These are phyloP conservation scores for Dothiorella sarmentorum DNA, from an alignment of 2,329 filamentous ascomycete species.

Conservation along the genomic window DNA sequence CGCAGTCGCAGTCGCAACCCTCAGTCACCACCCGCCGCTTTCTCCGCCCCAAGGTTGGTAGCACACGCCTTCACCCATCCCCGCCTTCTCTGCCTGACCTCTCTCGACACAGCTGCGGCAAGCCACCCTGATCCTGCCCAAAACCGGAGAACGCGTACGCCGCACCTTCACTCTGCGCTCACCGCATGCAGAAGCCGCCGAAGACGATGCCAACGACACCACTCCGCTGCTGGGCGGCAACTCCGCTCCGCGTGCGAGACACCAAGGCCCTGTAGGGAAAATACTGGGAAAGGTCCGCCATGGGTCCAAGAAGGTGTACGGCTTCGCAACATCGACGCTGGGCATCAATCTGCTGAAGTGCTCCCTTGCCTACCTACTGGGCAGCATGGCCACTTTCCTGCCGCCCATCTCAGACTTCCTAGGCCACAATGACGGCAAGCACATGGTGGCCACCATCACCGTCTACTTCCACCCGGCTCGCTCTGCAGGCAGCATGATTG, in stretches of 20 bases:
- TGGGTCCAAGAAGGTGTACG: conserved; percentile 43
- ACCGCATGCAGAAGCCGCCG: conserved; percentile 60
- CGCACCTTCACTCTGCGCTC: conserved; percentile 71
- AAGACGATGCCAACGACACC: conserved; percentile 59
- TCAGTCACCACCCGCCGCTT: conserved; percentile 33
- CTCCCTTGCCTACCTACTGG: conserved; percentile 82
- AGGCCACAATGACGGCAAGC: conserved; percentile 84
- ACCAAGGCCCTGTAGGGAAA: conserved; percentile 29
- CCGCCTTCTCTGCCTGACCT: conserved; percentile 23
- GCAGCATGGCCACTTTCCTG: conserved; percentile 81
- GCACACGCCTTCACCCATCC: background rate
- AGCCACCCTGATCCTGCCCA: conserved; percentile 81
- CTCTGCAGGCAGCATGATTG: conserved; percentile 65
- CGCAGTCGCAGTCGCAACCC: conserved; percentile 20
- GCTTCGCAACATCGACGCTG: conserved; percentile 66
- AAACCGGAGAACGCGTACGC: conserved; percentile 78
- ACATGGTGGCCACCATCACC: conserved; percentile 88
- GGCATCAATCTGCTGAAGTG: conserved; percentile 85
- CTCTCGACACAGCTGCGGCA: conserved; percentile 60
- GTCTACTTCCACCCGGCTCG: conserved; percentile 93
- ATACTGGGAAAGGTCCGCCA: conserved; percentile 37
- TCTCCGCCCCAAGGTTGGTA: conserved; percentile 35
- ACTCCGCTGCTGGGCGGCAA: conserved; percentile 42
- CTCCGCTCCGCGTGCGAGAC: conserved; percentile 27
- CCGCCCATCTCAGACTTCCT: conserved; percentile 68